phyloP scores from a whole-genome alignment of 164 flowering plant genomes.

The Piper betle region DNA sequence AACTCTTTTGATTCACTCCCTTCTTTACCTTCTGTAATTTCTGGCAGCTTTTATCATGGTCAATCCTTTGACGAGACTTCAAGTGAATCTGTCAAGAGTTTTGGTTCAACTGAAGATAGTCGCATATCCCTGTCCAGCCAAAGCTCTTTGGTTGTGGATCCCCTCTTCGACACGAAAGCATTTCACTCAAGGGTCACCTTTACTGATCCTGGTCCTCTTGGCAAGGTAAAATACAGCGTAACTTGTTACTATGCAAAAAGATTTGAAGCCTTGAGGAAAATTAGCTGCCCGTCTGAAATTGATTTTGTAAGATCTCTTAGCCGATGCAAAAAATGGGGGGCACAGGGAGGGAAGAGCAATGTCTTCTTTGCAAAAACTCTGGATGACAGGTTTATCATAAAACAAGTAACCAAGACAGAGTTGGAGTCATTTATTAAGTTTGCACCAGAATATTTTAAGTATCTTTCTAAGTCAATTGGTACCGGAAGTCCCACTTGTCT shows the following conservation, averaged over 20 bases:
- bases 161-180: slow-evolving; percentile 49
- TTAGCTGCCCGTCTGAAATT: slow-evolving; percentile 76
- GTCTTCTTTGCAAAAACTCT: slow-evolving; percentile 93
- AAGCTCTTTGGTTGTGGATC: slow-evolving; percentile 43
- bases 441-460: slow-evolving; percentile 83
- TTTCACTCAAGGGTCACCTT: slow-evolving; percentile 66
- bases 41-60: slow-evolving; percentile 21
- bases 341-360: slow-evolving; percentile 98
- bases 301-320: slow-evolving; percentile 84
- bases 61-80: slow-evolving; percentile 40
- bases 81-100: slow-evolving; percentile 37
- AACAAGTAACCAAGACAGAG: slow-evolving; percentile 93
- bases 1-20: slow-evolving; percentile 28
- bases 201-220: slow-evolving; percentile 48
- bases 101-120: slow-evolving; percentile 55
- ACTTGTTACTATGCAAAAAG: slow-evolving; percentile 76
- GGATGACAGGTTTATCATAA: slow-evolving; percentile 89
- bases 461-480: slow-evolving; percentile 67
- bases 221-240: slow-evolving; percentile 78
- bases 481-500: slow-evolving; percentile 82
- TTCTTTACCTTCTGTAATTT: slow-evolving; percentile 34
- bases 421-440: slow-evolving; percentile 87
- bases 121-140: slow-evolving; percentile 39
- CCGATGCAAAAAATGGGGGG: slow-evolving; percentile 98
- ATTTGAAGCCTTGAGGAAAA: slow-evolving; percentile 77